phyloP scores from a whole-genome alignment of 139 green algal genomes.

The Tetradesmus lagerheimii region DNA sequence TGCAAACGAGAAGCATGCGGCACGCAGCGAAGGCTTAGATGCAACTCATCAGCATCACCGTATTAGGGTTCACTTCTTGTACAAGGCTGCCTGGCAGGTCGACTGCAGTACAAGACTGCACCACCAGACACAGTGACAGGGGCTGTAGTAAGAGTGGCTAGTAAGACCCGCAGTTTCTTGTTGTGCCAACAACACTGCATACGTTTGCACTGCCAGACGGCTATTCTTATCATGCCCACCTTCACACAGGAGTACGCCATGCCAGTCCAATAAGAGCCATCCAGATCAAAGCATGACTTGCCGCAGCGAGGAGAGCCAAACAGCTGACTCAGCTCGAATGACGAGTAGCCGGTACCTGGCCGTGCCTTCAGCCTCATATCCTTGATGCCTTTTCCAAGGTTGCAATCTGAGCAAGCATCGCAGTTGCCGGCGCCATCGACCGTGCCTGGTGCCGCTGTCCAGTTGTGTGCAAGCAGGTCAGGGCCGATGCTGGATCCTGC shows the following conservation, averaged over 20 bases:
- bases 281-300: background rate
- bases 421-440: background rate
- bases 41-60: no score
- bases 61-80: no score
- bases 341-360: background rate
- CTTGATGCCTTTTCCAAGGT: background rate
- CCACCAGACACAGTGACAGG: no score
- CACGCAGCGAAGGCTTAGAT: no score
- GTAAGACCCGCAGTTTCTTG: no score
- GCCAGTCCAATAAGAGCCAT: constrained; percentile 13
- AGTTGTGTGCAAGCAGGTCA: background rate
- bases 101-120: no score
- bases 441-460: background rate
- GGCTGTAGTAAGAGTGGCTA: no score
- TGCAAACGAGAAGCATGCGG: background rate
- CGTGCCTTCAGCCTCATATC: background rate
- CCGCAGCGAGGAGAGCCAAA: background rate
- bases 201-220: no score
- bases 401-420: background rate
- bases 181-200: no score
- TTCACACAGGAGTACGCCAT: constrained; percentile 24
- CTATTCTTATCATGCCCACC: no score
- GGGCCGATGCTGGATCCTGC: no score
- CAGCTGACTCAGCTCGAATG: background rate
- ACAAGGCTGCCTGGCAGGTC: no score